Evolutionary conservation across 2,329 filamentous ascomycete species (phyloP), one percentile per base, ranked within the genome.

Genomic region (Talaromyces marneffei): DNA sequence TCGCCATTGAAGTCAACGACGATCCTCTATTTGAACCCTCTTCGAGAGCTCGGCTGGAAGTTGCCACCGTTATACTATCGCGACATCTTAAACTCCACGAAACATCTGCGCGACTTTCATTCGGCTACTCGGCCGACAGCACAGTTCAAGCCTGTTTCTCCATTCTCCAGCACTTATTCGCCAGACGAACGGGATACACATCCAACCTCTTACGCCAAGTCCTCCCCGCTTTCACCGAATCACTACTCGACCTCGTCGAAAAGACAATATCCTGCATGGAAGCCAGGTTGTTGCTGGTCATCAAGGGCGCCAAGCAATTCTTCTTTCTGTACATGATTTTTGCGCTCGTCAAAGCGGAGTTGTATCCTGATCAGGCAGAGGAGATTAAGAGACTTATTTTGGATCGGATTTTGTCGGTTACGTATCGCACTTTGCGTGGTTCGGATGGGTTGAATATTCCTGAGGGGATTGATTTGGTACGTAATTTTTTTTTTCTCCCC

Each of bases 231-330:
- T 62, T 75, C 6, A 66, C 72, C 4, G 71, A 75, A 23, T 71
- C 71, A 0, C 66, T 76, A 7, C 64, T 75, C 10, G 67, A 70
- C 2, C 67, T 75, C 18, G 68, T 71, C 12, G 74, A 76, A 50
- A 66, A 66, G 29, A 66, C 66, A 16, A 64, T 75, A 2, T 40
- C 68, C 14, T 68, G 67, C 14, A 64, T 76, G 6, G 72, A 75
- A 62, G 63, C 61, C n/a, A 68, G 69, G 3, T 68, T 70, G 14
- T 63, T 72, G 2, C 63, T 72, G 2, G 66, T 76, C 3, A 66
- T 73, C 59, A 76, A 76, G 57, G 74, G 74, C 2, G 73, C 73
- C 2, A 76, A 75, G 46, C 72, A 75, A 40, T 76, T 75, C 62
- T 75, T 74, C 60, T 75, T 75, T 62, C 67, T 75, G 59, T 75